phyloP scores from a whole-genome alignment of 2,329 filamentous ascomycete genomes.

The Fusarium staphyleae region DNA sequence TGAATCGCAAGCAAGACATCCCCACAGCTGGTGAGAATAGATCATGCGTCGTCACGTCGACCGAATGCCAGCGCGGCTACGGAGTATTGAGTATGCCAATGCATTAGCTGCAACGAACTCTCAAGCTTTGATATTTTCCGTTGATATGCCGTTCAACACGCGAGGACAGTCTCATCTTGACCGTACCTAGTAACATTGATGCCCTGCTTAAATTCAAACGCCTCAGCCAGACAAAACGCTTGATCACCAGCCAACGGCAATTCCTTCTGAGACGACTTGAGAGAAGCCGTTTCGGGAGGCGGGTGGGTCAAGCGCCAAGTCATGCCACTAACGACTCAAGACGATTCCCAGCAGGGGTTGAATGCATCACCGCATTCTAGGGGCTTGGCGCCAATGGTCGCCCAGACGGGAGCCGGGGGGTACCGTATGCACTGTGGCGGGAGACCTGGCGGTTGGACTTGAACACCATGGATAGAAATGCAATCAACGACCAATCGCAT shows the following conservation, averaged over 20 bases:
- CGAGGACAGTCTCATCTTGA: no score
- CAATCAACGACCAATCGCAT: no score
- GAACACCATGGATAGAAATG: no score
- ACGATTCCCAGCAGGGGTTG: constrained; percentile 6
- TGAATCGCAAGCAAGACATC: background rate
- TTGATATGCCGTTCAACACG: background rate
- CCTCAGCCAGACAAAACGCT: background rate
- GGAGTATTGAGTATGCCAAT: background rate
- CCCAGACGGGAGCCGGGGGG: no score
- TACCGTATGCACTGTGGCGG: constrained; percentile 23
- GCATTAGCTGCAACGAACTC: background rate
- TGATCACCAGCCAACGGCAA: constrained; percentile 7
- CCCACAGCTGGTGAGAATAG: background rate
- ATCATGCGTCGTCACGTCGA: background rate
- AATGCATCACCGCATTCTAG: constrained; percentile 16
- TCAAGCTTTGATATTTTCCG: background rate
- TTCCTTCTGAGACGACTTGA: background rate
- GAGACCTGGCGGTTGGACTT: no score
- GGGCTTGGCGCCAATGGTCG: constrained; percentile 34
- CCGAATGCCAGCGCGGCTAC: background rate
- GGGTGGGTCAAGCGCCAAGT: constrained; percentile 27
- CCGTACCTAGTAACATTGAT: background rate
- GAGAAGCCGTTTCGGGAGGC: constrained; percentile 12
- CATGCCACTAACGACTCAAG: constrained; percentile 22
- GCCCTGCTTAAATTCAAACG: background rate